A percentile compares a stretch with the other conserved stretches of the same genome.
Conservation (phyloP, 768 basidiomycete species). For the Tylopilus plumbeoviolaceoides region DNA sequence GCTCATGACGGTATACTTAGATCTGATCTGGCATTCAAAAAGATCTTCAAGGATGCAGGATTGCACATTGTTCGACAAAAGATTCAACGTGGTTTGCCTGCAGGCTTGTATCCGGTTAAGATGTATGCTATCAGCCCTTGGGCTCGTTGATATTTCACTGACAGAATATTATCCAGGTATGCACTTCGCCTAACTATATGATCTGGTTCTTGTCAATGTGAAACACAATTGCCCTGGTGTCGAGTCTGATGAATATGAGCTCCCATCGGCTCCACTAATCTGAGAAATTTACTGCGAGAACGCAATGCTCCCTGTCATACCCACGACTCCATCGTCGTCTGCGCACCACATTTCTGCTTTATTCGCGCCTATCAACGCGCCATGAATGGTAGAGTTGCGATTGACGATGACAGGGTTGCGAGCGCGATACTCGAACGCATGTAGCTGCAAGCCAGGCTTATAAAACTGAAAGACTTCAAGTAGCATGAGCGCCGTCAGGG, state of each 20-base stretch:
- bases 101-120: slow-evolving; percentile 79
- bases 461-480: slow-evolving; percentile 56
- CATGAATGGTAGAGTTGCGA: slow-evolving; percentile 43
- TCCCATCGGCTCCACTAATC: no score
- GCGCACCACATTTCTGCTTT: slow-evolving; percentile 53
- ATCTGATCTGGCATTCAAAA: slow-evolving; percentile 80
- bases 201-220: not conserved
- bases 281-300: slow-evolving; percentile 14
- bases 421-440: slow-evolving; percentile 65
- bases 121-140: slow-evolving; percentile 48
- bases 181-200: slow-evolving; percentile 17
- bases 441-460: slow-evolving; percentile 44
- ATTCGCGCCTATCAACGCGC: slow-evolving; percentile 37
- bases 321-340: slow-evolving; percentile 54
- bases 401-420: slow-evolving; percentile 60
- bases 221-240: not conserved
- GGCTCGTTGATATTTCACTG: not conserved
- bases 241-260: not conserved
- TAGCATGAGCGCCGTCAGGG: slow-evolving; percentile 75
- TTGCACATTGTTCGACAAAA: slow-evolving; percentile 68
- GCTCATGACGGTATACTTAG: slow-evolving; percentile 37
- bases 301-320: slow-evolving; percentile 60
- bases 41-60: slow-evolving; percentile 69
- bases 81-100: slow-evolving; percentile 79
- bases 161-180: slow-evolving; percentile 21